phyloP scores from a whole-genome alignment of 306 rosid genomes.

The Prosopis cineraria region DNA sequence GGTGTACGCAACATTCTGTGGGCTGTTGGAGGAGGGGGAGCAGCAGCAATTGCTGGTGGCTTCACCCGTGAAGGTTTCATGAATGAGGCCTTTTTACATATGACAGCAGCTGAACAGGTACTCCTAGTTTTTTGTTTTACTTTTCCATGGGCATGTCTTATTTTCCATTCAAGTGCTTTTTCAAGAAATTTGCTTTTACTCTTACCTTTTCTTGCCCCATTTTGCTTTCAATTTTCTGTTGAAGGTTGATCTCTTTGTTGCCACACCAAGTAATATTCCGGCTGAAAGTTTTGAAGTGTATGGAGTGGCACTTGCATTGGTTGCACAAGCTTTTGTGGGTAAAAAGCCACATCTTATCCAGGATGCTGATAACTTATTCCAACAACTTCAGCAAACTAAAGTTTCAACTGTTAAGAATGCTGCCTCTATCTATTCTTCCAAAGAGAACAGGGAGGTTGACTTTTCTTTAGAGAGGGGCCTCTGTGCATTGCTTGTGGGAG shows the following conservation, averaged over 20 bases:
- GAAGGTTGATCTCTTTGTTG: constrained; percentile 92
- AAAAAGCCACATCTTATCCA: constrained; percentile 88
- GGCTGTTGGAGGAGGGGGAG: constrained; percentile 99
- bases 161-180: background rate
- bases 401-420: constrained; percentile 51
- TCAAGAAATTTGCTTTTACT: background rate
- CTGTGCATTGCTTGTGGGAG: constrained; percentile 94
- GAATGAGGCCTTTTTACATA: constrained; percentile 79
- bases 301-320: constrained; percentile 96
- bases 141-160: constrained; percentile 3
- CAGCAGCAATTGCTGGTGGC: constrained; percentile 92
- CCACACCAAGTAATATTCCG: constrained; percentile 93
- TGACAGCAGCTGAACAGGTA: constrained; percentile 98
- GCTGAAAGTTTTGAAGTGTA: constrained; percentile 97
- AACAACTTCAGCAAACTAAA: constrained; percentile 92
- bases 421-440: constrained; percentile 52
- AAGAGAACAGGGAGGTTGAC: constrained; percentile 74
- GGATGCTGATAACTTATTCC: constrained; percentile 90
- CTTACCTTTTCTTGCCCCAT: background rate
- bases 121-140: background rate
- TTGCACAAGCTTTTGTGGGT: constrained; percentile 84
- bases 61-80: constrained; percentile 86
- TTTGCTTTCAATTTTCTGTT: constrained; percentile 15
- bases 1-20: constrained; percentile 92
- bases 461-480: constrained; percentile 94